Percentiles rank a stretch among this genome's conserved stretches.
Evolutionary conservation across 1,139 yeast genomes (phyloP).

Genomic region (Dujonia santamariae): DNA sequence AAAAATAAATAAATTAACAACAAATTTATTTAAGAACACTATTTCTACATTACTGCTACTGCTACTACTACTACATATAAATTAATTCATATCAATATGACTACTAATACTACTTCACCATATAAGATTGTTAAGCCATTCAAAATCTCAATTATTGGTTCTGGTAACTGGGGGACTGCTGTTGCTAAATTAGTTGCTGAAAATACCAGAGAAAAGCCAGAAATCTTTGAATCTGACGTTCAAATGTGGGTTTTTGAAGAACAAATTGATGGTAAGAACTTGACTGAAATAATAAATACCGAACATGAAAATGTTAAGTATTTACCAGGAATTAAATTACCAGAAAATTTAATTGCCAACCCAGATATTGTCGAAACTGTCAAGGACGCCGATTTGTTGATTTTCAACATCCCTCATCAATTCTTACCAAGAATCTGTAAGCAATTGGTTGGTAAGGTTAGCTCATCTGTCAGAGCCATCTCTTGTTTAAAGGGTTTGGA

Average conservation of each 20-base stretch:
- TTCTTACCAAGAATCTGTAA: slow-evolving; percentile 70
- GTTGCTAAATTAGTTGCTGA: slow-evolving; percentile 93
- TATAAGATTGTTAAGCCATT: slow-evolving; percentile 39
- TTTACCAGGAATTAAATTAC: slow-evolving; percentile 77
- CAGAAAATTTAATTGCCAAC: slow-evolving; percentile 76
- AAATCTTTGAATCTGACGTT: slow-evolving; percentile 64
- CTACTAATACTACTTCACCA: no score
- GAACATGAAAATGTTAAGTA: slow-evolving; percentile 88
- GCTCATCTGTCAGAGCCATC: slow-evolving; percentile 72
- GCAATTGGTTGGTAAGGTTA: slow-evolving; percentile 73
- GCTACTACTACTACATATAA: no score
- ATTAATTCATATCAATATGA: no score
- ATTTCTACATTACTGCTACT: no score
- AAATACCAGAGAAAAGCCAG: slow-evolving; percentile 67
- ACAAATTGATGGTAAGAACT: slow-evolving; percentile 60
- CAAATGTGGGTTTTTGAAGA: slow-evolving; percentile 97
- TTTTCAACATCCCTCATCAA: slow-evolving; percentile 94
- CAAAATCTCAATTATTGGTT: slow-evolving; percentile 64
- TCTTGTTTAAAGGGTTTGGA: slow-evolving; percentile 93
- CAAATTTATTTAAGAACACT: no score
- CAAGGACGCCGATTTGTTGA: slow-evolving; percentile 72
- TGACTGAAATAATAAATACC: slow-evolving; percentile 84
- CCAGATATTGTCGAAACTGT: slow-evolving; percentile 78
- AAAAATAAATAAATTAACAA: no score
- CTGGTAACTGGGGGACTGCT: slow-evolving; percentile 94